phyloP scores from a whole-genome alignment of 768 basidiomycete species.

The Dioszegia aurantiaca region DNA sequence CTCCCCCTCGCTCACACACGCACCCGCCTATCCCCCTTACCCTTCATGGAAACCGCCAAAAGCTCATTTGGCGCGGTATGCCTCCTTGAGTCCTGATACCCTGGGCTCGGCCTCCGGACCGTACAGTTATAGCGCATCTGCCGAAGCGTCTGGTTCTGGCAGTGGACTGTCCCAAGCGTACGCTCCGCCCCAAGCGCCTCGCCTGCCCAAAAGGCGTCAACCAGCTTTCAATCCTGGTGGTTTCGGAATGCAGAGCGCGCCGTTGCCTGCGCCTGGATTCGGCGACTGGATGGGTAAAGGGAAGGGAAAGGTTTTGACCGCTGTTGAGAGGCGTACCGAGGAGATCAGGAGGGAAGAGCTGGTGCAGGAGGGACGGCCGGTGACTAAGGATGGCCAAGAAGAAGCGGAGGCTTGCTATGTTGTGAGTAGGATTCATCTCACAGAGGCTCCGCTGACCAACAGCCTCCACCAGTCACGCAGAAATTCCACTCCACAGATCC shows the following conservation, averaged over 20 bases:
- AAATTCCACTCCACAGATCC: conserved; percentile 38
- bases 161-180: conserved; percentile 1
- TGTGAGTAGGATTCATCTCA: conserved; percentile 28
- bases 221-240: conserved; percentile 41
- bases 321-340: conserved; percentile 21
- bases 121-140: conserved; percentile 2
- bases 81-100: conserved; percentile 8
- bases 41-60: conserved; percentile 21
- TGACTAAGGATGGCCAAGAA: conserved; percentile 30
- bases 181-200: conserved; percentile 29
- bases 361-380: conserved; percentile 25
- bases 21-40: conserved; percentile 8
- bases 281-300: conserved; percentile 10
- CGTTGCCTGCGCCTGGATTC: conserved; percentile 15
- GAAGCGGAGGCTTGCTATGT: conserved; percentile 52
- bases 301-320: conserved; percentile 24
- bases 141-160: background rate
- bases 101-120: conserved; percentile 9
- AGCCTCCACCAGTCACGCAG: conserved; percentile 50
- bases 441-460: background rate
- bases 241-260: conserved; percentile 29
- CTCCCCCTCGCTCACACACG: background rate
- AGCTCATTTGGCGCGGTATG: conserved; percentile 22
- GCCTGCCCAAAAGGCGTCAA: conserved; percentile 32
- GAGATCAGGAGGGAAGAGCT: conserved; percentile 28